phyloP scores from a whole-genome alignment of 2,329 filamentous ascomycete genomes.

The Lachnellula hyalina region DNA sequence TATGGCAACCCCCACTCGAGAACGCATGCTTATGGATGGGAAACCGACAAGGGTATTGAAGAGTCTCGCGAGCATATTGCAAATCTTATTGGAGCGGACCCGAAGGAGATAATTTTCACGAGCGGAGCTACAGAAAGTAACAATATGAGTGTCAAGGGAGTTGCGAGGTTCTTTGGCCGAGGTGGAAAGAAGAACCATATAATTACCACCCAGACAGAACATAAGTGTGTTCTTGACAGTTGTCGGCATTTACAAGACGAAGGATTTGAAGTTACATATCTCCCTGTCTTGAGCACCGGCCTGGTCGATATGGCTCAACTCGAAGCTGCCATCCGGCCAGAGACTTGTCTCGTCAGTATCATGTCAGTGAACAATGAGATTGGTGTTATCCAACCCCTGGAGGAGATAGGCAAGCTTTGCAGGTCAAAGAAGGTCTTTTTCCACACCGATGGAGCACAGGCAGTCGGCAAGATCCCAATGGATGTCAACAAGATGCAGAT shows the following conservation, averaged over 20 bases:
- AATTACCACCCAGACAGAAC: slow-evolving; percentile 94
- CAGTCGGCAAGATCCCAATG: slow-evolving; percentile 95
- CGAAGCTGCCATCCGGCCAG: slow-evolving; percentile 81
- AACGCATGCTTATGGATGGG: slow-evolving; percentile 98
- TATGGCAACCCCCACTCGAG: slow-evolving; percentile 97
- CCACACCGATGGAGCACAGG: slow-evolving; percentile 94
- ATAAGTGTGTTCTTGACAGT: slow-evolving; percentile 98
- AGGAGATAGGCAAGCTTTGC: slow-evolving; percentile 89
- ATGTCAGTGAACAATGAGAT: slow-evolving; percentile 99
- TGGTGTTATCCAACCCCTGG: slow-evolving; percentile 94
- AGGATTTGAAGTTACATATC: slow-evolving; percentile 93
- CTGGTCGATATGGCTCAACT: slow-evolving; percentile 78
- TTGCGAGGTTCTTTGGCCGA: slow-evolving; percentile 89
- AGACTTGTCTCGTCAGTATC: slow-evolving; percentile 89
- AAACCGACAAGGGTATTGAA: slow-evolving; percentile 91
- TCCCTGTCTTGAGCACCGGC: slow-evolving; percentile 85
- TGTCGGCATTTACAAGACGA: slow-evolving; percentile 96
- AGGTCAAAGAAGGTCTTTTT: slow-evolving; percentile 93
- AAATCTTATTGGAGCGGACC: slow-evolving; percentile 81
- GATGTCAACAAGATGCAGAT: slow-evolving; percentile 98
- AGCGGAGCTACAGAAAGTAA: slow-evolving; percentile 98
- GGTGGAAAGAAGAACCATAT: slow-evolving; percentile 97
- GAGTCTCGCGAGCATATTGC: slow-evolving; percentile 80
- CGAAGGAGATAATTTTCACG: slow-evolving; percentile 98
- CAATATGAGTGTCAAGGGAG: slow-evolving; percentile 99